Percentiles rank a stretch among this genome's conserved stretches.
Evolutionary conservation across 805 yeast species (phyloP).

Genomic region (Pichia exigua): DNA sequence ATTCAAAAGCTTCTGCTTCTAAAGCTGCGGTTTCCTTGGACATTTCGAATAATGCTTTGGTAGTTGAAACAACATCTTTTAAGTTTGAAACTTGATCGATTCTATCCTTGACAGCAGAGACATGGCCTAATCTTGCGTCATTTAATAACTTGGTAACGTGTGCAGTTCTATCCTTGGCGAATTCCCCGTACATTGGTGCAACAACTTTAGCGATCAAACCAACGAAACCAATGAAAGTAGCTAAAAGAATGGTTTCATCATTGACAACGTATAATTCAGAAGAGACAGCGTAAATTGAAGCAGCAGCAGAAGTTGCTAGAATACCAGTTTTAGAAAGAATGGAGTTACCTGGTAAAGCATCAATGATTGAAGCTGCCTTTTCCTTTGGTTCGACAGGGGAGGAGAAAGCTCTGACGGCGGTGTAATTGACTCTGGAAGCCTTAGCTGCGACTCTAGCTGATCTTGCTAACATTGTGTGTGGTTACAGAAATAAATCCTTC

Average conservation of each 20-base stretch:
- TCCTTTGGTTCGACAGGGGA: constrained; percentile 75
- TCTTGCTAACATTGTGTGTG: constrained; percentile 11
- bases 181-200: constrained; percentile 91
- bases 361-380: constrained; percentile 83
- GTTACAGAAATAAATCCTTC: neutral
- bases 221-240: constrained; percentile 71
- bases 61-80: constrained; percentile 85
- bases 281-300: constrained; percentile 87
- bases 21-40: constrained; percentile 95
- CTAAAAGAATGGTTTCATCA: constrained; percentile 84
- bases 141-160: constrained; percentile 50
- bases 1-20: constrained; percentile 90
- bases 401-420: constrained; percentile 60
- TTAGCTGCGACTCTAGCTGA: constrained; percentile 24
- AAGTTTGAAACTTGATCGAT: constrained; percentile 81
- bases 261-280: constrained; percentile 88
- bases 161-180: constrained; percentile 80
- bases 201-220: constrained; percentile 74
- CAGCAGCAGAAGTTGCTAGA: constrained; percentile 92
- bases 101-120: constrained; percentile 87
- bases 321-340: constrained; percentile 88
- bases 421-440: constrained; percentile 29
- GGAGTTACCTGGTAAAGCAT: constrained; percentile 88
- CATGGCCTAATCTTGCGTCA: constrained; percentile 84
- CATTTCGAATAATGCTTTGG: constrained; percentile 85